Conservation (phyloP, 768 basidiomycete species). For the Naganishia antarctica region DNA sequence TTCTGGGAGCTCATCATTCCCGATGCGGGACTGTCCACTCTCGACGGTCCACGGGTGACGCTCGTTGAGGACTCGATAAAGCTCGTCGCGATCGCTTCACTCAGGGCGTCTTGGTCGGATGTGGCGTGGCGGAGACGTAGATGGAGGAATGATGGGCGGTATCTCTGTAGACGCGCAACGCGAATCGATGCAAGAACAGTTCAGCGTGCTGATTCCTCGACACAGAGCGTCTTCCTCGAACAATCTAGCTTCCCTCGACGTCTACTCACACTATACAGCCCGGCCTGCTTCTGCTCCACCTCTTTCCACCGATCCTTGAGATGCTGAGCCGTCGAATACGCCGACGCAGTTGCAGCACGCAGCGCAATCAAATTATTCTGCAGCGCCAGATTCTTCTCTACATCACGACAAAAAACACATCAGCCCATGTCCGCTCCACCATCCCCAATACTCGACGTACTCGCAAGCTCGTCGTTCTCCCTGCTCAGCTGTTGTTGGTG, state of each 20-base stretch:
- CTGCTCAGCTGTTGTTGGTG: conserved; percentile 71
- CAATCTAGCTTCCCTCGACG: not conserved
- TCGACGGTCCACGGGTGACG: conserved; percentile 27
- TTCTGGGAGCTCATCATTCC: conserved; percentile 6
- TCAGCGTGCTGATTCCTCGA: not conserved
- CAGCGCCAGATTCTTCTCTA: conserved; percentile 70
- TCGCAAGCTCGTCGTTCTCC: conserved; percentile 80
- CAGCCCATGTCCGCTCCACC: not conserved
- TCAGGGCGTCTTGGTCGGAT: conserved; percentile 81
- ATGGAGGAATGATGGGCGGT: conserved; percentile 78
- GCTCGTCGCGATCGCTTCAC: conserved; percentile 73
- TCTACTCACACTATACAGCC: conserved; percentile 70
- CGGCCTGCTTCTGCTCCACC: conserved; percentile 78
- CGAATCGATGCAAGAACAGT: not conserved
- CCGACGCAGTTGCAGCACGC: conserved; percentile 74
- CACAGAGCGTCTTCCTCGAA: no score
- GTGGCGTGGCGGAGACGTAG: conserved; percentile 81
- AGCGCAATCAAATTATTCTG: conserved; percentile 72
- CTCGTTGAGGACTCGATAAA: conserved; percentile 59
- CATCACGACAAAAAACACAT: no score
- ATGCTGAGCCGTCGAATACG: conserved; percentile 78
- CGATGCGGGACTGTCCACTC: conserved; percentile 41
- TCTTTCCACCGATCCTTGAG: conserved; percentile 80
- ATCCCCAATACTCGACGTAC: conserved; percentile 53
- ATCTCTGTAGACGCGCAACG: conserved; percentile 56